Conservation (phyloP, 2,329 filamentous ascomycete species). For the Cadophora sp. region DNA sequence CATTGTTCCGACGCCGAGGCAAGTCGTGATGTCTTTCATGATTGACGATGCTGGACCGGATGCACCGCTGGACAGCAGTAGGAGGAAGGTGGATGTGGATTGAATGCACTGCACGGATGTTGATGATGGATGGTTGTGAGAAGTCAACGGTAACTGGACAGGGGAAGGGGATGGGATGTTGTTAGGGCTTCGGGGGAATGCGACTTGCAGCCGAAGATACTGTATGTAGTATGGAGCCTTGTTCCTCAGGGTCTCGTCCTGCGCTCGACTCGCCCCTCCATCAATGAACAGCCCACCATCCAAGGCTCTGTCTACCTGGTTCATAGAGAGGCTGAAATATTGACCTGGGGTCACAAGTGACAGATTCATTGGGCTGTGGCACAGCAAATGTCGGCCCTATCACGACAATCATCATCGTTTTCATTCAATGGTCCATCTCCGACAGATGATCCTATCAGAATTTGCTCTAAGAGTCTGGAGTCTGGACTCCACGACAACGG, state of each 20-base stretch:
- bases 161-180: background rate
- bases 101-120: conserved; percentile 10
- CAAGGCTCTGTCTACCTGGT: conserved; percentile 6
- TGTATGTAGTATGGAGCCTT: conserved; percentile 6
- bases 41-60: background rate
- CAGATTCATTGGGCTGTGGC: background rate
- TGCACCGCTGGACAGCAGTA: background rate
- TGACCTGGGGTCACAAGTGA: conserved; percentile 1
- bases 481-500: background rate
- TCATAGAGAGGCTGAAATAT: conserved; percentile 26
- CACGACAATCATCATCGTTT: conserved; percentile 15
- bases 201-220: background rate
- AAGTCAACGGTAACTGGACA: background rate
- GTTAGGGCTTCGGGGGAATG: background rate
- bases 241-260: background rate
- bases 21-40: conserved; percentile 9
- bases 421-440: background rate
- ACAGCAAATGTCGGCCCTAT: background rate
- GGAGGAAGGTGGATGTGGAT: conserved; percentile 5
- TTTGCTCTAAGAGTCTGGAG: background rate
- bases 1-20: background rate
- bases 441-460: background rate
- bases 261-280: background rate
- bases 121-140: conserved; percentile 10
- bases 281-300: background rate